Base-by-base conservation (phyloP, 2,329 filamentous ascomycete species). In the Verticillium nonalfalfae region DNA sequence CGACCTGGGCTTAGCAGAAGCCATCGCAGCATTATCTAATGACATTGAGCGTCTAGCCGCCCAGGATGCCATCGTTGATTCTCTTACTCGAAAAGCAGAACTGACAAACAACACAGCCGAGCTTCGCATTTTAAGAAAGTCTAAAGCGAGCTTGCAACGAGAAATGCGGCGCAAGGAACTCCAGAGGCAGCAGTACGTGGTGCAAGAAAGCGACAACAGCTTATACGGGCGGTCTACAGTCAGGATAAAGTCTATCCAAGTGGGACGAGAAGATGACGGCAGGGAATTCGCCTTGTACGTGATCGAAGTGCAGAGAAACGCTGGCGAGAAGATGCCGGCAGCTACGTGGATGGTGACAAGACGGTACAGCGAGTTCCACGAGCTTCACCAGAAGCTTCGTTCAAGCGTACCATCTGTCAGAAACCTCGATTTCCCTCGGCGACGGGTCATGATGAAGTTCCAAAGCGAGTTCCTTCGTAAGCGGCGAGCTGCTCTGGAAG, bases 141-240 rank as follows among this genome's bases (percentile, higher is more conserved):
- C 93, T 1, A 97, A 95, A 73, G 89, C 93, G 36, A 99, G 95
- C 74, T 78, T 99, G 61, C 90, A 96, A 70, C 85, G 95, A 66
- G 95, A 99, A 74, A 93, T 98, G 60, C 86, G 92, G 61, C 87
- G 93, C 38, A 99, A 98, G 72, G 94, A 98, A 74, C 84, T 99
- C 70, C 95, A 99, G 73, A 85, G 93, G 59, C 95, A 97, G 74
- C 96, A 99, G 72, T 99, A 99, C 68, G 91, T 96, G 56, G 87
- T 98, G 7, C 95, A 99, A 75, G 95, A 99, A 75, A 97, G 93
- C 71, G 96, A 99, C 73, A 99, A 97, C 74, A 97, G 93, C 73
- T 81, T 99, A 31, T 98, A 96, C 70, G 95, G 95, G 2, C 90
- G 94, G 18, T 94, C 95, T 2, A 91, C 87, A 0, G 87, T 98